Evolutionary conservation across 371 early-diverging fungal species (phyloP), one percentile per base, ranked within the genome.

Genomic region (Actinomucor elegans): DNA sequence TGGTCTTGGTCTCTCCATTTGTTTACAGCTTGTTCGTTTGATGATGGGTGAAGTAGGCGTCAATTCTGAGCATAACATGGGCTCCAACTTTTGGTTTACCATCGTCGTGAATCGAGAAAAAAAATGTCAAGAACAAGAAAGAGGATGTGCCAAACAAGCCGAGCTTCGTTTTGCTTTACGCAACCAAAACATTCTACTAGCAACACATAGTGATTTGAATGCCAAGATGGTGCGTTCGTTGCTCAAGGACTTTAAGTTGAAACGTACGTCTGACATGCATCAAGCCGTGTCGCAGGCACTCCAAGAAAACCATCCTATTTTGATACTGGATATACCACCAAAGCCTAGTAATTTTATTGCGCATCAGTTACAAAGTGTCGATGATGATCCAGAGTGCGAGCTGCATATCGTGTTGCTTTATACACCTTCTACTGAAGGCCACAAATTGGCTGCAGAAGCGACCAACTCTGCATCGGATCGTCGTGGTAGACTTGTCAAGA

Each of bases 1-100:
- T 1, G 87, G 87, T 9, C 57, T 87, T 1, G 87, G 87, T 9
- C 60, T 87, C 1, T 76, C 80, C 9, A 85, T 87, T 31, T 80
- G 81, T 40, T 53, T 79, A 5, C 77, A 80, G 42, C 43, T 85
- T 8, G 79, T 83, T 2, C 60, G 72, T 4, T 67, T 81, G n/a
- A 83, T 85, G 86, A 52, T 67, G 43, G 87, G 87, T 27, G 59
- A 61, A 11, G 66, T 85, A 12, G 63, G 64, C 1, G 85, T 84
- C 2, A 71, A 75, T 2, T 82, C 83, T 0, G 60, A 71, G 28
- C 73, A 74, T 27, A 73, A 66, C 29, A 50, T 69, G 23, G 86
- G 86, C 2, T 77, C 84, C 18, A 80, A 81, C 12, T 86, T 86
- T 43, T 81, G 80, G 60, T 84, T 84, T 38, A 64, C 78, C 0